phyloP scores from a whole-genome alignment of 352 stramenopile genomes.

The Peronosclerospora sorghi region DNA sequence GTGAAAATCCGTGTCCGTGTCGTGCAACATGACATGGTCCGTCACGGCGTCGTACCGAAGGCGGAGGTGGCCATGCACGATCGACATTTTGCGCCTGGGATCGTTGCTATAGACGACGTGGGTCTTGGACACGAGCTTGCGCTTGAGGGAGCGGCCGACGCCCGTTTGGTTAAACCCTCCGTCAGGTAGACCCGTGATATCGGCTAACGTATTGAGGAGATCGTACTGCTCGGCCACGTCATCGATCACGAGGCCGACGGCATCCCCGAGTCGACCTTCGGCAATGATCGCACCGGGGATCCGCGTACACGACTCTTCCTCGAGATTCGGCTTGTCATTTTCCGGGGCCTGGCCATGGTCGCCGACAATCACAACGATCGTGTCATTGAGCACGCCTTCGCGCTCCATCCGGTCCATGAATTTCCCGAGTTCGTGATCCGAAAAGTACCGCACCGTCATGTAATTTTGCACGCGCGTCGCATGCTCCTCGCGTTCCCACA shows the following conservation, averaged over 20 bases:
- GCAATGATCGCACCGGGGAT: conserved; percentile 47
- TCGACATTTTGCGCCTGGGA: conserved; percentile 39
- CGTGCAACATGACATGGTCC: conserved; percentile 38
- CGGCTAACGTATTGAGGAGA: conserved; percentile 50
- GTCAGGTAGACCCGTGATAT: conserved; percentile 44
- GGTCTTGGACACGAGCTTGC: conserved; percentile 24
- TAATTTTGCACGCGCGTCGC: conserved; percentile 43
- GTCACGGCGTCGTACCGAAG: conserved; percentile 47
- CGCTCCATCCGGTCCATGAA: conserved; percentile 49
- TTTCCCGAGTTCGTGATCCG: conserved; percentile 39
- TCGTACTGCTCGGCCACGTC: conserved; percentile 42
- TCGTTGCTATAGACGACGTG: conserved; percentile 44
- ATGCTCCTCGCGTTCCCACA: conserved; percentile 36
- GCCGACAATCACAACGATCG: conserved; percentile 49
- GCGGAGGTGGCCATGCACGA: conserved; percentile 37
- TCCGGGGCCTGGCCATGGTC: conserved; percentile 57
- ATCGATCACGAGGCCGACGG: conserved; percentile 28
- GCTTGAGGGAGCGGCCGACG: conserved; percentile 50
- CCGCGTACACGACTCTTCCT: conserved; percentile 40
- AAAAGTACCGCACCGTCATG: conserved; percentile 55
- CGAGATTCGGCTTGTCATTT: conserved; percentile 27
- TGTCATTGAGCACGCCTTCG: conserved; percentile 49
- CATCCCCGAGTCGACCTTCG: conserved; percentile 30
- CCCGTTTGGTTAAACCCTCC: conserved; percentile 43
- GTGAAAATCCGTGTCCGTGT: conserved; percentile 40